Base-by-base conservation (phyloP, 108 stramenopile species). In the Cyclotella sp. region DNA sequence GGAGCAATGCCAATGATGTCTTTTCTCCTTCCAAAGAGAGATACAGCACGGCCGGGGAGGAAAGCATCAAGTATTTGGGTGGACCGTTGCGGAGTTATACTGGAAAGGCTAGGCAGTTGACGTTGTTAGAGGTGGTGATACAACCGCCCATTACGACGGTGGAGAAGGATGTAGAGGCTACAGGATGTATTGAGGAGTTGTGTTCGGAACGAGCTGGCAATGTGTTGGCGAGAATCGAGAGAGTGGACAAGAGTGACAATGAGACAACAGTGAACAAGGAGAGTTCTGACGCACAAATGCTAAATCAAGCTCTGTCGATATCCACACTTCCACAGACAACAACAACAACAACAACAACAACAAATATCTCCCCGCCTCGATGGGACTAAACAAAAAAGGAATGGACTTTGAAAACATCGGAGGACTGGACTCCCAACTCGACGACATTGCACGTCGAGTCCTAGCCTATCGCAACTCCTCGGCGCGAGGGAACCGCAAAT, bases 371-470 rank as follows among this genome's bases (percentile, higher is more conserved):
- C 12, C 71, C 7, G 16, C 63, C 27, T 24, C 65, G 22, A 43
- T 24, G 22, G 71, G 75, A 66, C 73, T 92, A 52, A 87, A 89
- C 46, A 78, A 79, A 27, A 86, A 87, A 51, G 90, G 92, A 15
- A 85, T 91, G 89, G 73, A 78, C 11, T 93, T 93, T 68, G 88
- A 93, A 29, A 85, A 93, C 42, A 90, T 94, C 29, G 93, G 93
- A 34, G 93, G 93, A 10, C 76, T 91, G 0, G 93, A 90, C 63
- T 67, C 65, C 27, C 93, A 94, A 75, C 68, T 94, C 11, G 86
- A 92, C 72, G 88, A 89, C 34, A 94, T 94, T 78, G 93, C 83
- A 19, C 84, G 93, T 27, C 83, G 93, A 46, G 93, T 94, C 0
- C 70, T 94, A 63, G 91, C 93, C 30, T 89, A 88, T 10, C 86